A percentile compares a stretch with the other conserved stretches of the same genome.
Evolutionary conservation across 805 yeast genomes (phyloP).

Genomic region (Starmera quercuum): DNA sequence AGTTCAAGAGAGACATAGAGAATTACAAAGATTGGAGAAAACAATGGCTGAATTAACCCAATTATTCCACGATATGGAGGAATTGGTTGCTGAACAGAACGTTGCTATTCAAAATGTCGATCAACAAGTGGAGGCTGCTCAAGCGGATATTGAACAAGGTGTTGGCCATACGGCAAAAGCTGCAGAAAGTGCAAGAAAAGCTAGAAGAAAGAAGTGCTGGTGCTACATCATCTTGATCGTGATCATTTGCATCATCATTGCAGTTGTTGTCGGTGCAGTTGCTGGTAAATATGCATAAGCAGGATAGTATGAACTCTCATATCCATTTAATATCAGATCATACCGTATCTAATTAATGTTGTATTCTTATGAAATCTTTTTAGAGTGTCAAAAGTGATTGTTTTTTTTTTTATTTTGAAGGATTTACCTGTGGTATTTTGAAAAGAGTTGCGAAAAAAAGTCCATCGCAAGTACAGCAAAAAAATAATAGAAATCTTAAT

Average conservation of each 20-base stretch:
- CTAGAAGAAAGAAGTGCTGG: constrained; percentile 88
- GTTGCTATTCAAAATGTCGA: constrained; percentile 77
- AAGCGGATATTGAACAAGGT: constrained; percentile 87
- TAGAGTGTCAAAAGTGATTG: no score
- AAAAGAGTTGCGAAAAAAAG: no score
- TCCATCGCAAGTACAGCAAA: no score
- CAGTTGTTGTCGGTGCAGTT: constrained; percentile 49
- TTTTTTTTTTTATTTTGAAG: no score
- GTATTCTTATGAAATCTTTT: no score
- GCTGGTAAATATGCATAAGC: constrained; percentile 7
- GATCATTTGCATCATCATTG: constrained; percentile 56
- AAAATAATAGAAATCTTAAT: no score
- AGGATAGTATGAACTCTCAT: no score
- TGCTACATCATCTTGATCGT: constrained; percentile 59
- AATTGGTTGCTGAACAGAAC: constrained; percentile 92
- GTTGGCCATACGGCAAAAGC: constrained; percentile 92
- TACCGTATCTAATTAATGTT: no score
- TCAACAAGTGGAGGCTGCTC: constrained; percentile 75
- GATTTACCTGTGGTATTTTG: no score
- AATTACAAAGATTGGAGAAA: constrained; percentile 88
- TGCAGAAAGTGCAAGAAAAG: constrained; percentile 77
- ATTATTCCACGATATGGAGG: constrained; percentile 93
- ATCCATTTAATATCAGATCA: no score
- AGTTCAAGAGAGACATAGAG: constrained; percentile 93
- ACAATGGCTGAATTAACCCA: constrained; percentile 94